Evolutionary conservation across 2,329 filamentous ascomycete species (phyloP), one percentile per base, ranked within the genome.

Genomic region (Stagonosporopsis tanaceti): DNA sequence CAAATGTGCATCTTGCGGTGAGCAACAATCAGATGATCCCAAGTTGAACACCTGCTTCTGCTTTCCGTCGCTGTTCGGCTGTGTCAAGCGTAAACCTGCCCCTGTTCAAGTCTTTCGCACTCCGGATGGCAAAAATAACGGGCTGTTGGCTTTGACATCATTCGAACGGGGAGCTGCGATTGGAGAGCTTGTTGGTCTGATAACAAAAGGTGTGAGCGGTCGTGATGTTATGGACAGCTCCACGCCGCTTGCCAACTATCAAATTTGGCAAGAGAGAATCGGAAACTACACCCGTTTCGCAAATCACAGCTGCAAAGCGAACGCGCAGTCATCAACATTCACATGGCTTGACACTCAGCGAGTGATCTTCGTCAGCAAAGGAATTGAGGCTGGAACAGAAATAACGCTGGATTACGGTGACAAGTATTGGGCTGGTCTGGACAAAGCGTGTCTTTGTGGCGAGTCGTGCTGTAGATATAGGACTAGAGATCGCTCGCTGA

Each of bases 211-310:
- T 2, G 71, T 86, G 9, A 70, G 77, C 6, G 80, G 81, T 57
- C 71, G 82, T 12, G 84, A 87, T 62, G 83, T 86, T 8, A 85
- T 87, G 84, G 71, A 74, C 27, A 78, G 78, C 27, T 78, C 77
- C 0, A 77, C 78, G 0, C 85, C 85, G 58, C 81, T 84, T 61
- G 83, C 77, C 0, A 76, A 75, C 0, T 87, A 86, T 63, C 84
- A 87, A 65, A 86, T 87, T 52, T 87, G 80, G 77, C 84, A 87
- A 65, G 84, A 83, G 0, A 71, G 73, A 51, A 78, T 81, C 68
- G 82, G 84, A 3, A 87, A 87, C 64, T 85, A 83, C 61, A 86
- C 84, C 2, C 77, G 84, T 0, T 87, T 87, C 63, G 80, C 86
- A 38, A 87, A 86, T 66, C 81, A 87, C 64, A 85, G 82, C 41